Percentiles rank a stretch among this genome's conserved stretches.
These are phyloP conservation scores for Cyclocybe aegerita DNA, from an alignment of 768 basidiomycete genomes.

Conservation along the genomic window DNA sequence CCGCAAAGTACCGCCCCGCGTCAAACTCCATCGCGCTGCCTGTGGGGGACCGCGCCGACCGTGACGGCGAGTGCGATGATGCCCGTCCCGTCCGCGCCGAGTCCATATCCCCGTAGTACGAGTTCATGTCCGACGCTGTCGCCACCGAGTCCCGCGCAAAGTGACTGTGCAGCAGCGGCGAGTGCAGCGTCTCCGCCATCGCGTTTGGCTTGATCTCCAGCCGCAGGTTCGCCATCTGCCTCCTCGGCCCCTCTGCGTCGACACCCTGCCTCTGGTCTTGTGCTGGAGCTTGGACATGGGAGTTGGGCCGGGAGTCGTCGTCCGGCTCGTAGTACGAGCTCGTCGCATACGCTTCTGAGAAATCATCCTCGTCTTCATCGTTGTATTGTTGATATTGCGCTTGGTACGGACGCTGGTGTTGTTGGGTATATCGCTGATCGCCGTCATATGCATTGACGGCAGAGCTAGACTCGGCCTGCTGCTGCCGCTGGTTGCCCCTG, in stretches of 20 bases:
- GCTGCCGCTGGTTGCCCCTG: constrained; percentile 10
- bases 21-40: constrained; percentile 4
- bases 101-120: constrained; percentile 28
- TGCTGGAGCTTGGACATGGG: too few species aligned
- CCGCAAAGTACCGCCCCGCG: constrained; percentile 14
- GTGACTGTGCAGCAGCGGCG: constrained; percentile 48
- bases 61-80: constrained; percentile 1
- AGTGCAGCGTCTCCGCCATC: constrained; percentile 23
- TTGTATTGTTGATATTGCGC: too few species aligned
- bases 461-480: too few species aligned
- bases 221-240: too few species aligned
- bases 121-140: constrained; percentile 36
- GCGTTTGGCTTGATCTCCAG: constrained; percentile 6
- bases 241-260: too few species aligned
- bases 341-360: too few species aligned
- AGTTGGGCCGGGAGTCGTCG: too few species aligned
- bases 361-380: too few species aligned
- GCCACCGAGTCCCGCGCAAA: constrained; percentile 43
- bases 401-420: too few species aligned
- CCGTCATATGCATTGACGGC: neutral
- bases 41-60: constrained; percentile 12
- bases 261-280: too few species aligned
- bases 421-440: too few species aligned
- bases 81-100: neutral
- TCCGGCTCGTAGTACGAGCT: too few species aligned